A percentile compares a stretch with the other conserved stretches of the same genome.
phyloP scores from a whole-genome alignment of 2,329 filamentous ascomycete genomes.

The Drechslerella stenobrocha region DNA sequence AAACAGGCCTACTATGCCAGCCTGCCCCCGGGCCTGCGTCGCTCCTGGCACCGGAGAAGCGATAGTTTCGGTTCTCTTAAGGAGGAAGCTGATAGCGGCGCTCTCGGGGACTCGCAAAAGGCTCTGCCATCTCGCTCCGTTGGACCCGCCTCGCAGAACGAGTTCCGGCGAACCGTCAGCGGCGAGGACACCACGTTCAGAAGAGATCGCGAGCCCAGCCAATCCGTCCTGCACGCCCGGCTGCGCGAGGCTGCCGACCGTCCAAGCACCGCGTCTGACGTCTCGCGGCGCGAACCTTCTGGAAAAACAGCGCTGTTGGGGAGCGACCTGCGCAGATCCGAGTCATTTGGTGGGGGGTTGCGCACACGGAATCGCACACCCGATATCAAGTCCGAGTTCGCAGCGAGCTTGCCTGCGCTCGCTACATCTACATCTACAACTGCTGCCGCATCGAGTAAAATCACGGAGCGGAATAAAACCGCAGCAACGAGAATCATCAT shows the following conservation, averaged over 20 bases:
- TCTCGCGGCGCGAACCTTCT: conserved; percentile 19
- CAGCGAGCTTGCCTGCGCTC: background rate
- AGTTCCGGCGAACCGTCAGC: conserved; percentile 25
- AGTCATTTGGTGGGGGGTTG: conserved; percentile 15
- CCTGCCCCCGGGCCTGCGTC: conserved; percentile 40
- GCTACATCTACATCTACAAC: background rate
- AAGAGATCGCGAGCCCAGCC: conserved; percentile 17
- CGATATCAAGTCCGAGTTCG: conserved; percentile 23
- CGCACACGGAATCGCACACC: conserved; percentile 16
- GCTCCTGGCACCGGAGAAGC: conserved; percentile 40
- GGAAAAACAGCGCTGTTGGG: conserved; percentile 9
- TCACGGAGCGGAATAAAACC: conserved; percentile 32
- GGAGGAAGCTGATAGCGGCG: conserved; percentile 17
- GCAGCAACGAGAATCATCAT: conserved; percentile 31
- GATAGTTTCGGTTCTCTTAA: conserved; percentile 28
- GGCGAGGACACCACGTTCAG: conserved; percentile 21
- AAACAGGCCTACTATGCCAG: conserved; percentile 40
- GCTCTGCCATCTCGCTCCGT: conserved; percentile 22
- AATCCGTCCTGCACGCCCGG: conserved; percentile 20
- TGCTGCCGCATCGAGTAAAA: conserved; percentile 10
- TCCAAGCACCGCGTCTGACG: conserved; percentile 4
- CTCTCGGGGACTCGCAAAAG: conserved; percentile 30
- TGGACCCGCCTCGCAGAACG: conserved; percentile 3
- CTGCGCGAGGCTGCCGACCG: conserved; percentile 29
- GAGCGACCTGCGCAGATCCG: conserved; percentile 23